Evolutionary conservation across 768 basidiomycete genomes (phyloP).

Genomic region (Mycena vulgaris): DNA sequence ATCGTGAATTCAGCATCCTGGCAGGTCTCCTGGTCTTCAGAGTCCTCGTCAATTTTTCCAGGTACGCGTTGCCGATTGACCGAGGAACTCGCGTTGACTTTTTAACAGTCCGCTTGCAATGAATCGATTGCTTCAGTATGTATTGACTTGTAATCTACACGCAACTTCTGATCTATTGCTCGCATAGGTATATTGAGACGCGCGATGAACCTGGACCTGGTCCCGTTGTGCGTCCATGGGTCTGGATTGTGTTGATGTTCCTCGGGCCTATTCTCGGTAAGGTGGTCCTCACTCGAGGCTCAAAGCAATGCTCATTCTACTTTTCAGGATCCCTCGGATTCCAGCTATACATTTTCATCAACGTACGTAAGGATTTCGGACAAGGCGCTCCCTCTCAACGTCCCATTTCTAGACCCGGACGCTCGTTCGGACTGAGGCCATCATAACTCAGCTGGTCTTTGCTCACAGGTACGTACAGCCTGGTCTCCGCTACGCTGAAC

Average conservation of each 20-base stretch:
- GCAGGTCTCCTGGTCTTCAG: conserved; percentile 14
- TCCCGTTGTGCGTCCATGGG: conserved; percentile 75
- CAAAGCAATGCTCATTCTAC: not conserved
- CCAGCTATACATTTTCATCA: conserved; percentile 69
- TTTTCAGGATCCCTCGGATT: conserved; percentile 53
- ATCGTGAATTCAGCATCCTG: conserved; percentile 42
- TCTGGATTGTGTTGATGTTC: conserved; percentile 73
- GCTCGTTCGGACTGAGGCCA: conserved; percentile 66
- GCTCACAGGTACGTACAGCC: conserved; percentile 49
- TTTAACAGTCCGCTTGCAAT: conserved; percentile 58
- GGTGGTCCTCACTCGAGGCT: too few relatives aligned
- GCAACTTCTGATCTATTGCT: not conserved
- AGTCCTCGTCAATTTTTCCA: too few relatives aligned
- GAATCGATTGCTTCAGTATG: conserved; percentile 57
- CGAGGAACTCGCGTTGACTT: conserved; percentile 37
- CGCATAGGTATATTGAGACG: conserved; percentile 72
- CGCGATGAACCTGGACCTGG: conserved; percentile 39
- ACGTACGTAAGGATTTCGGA: conserved; percentile 48
- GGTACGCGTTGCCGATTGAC: conserved; percentile 25
- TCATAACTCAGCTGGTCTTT: conserved; percentile 61
- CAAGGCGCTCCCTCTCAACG: conserved; percentile 41
- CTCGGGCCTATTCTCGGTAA: conserved; percentile 59
- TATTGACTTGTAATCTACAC: not conserved
- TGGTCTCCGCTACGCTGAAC: too few relatives aligned
- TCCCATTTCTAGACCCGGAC: conserved; percentile 53